Evolutionary conservation across 257 asterid genomes (phyloP), one percentile per base, ranked within the genome.

Genomic region (Solanum microdontum): DNA sequence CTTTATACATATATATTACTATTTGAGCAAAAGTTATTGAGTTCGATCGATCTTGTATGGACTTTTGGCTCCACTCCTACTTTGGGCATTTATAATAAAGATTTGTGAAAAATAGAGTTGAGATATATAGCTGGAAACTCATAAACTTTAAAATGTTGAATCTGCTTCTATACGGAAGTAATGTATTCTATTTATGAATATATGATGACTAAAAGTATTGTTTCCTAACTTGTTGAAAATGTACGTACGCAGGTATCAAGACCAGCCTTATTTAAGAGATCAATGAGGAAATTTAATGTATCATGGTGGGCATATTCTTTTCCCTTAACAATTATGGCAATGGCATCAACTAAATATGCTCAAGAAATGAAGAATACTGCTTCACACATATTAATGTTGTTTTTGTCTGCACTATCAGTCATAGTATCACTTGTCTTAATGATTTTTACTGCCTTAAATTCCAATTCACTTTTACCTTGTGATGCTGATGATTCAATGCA

Each of bases 221-320:
- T 80, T 58, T 37, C 39, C 77, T 84, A 62, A 62, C 5, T 84
- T 84, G 33, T 24, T 23, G 66, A 17, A 13, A n/a, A n/a, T 10
- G 43, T 32, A 62, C 10, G 26, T 36, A 32, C 21, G 62, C 82
- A 84, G 87, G 39, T 86, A 23, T 86, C 70, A 32, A 60, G 88
- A 66, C 88, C 88, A 43, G 85, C 77, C 19, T 86, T 86, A 36
- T 86, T 86, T 69, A 86, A 86, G 88, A 86, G 70, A 86, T 86
- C 86, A 24, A 86, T 84, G 87, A 84, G 37, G 19, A 84, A 84
- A 60, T 86, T 76, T 84, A 86, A 86, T 21, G 79, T 86, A 17
- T 82, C 85, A 36, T 86, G 88, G 88, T 86, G 88, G 88, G 88
- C 88, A 32, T 86, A 86, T 60, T 86, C 88, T 11, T 86, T 86